phyloP scores from a whole-genome alignment of 1,284 basidiomycete genomes.

The Boletus smithii region DNA sequence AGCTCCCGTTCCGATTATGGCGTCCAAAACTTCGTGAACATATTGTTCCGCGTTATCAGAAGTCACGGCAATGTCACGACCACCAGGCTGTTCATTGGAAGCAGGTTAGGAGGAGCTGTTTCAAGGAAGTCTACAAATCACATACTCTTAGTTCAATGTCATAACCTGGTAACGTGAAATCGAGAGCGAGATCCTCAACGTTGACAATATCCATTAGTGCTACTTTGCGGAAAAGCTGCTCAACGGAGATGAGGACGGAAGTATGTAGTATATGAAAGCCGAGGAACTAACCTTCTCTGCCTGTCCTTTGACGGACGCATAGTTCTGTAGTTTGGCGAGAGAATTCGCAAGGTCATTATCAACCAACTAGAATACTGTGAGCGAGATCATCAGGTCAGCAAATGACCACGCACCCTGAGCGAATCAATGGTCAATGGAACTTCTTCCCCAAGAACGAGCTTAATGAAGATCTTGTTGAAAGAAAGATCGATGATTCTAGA shows the following conservation, averaged over 20 bases:
- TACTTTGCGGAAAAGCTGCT: slow-evolving; percentile 54
- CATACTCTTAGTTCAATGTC: slow-evolving; percentile 83
- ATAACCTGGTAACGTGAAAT: slow-evolving; percentile 96
- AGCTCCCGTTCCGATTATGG: slow-evolving; percentile 76
- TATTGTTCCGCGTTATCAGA: slow-evolving; percentile 88
- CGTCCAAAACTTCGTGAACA: slow-evolving; percentile 75
- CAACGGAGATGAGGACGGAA: background rate
- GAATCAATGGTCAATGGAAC: slow-evolving; percentile 81
- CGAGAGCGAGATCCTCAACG: slow-evolving; percentile 86
- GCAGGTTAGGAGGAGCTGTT: background rate
- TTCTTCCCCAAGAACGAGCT: slow-evolving; percentile 81
- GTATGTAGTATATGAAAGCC: slow-evolving; percentile 5
- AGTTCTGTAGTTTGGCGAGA: slow-evolving; percentile 71
- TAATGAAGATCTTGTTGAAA: slow-evolving; percentile 91
- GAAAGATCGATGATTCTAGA: slow-evolving; percentile 96
- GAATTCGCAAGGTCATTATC: slow-evolving; percentile 86
- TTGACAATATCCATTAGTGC: slow-evolving; percentile 58
- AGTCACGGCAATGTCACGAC: slow-evolving; percentile 76
- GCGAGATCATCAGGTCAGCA: slow-evolving; percentile 1
- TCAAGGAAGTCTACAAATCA: slow-evolving; percentile 1
- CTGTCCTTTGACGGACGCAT: slow-evolving; percentile 43
- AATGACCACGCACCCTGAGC: slow-evolving; percentile 56
- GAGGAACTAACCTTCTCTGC: slow-evolving; percentile 51
- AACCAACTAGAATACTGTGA: slow-evolving; percentile 54
- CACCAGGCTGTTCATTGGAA: slow-evolving; percentile 55